Percentiles rank a stretch among this genome's conserved stretches.
phyloP scores from a whole-genome alignment of 225 moss, liverwort and hornwort genomes.

The Pseudoscleropodium purum region DNA sequence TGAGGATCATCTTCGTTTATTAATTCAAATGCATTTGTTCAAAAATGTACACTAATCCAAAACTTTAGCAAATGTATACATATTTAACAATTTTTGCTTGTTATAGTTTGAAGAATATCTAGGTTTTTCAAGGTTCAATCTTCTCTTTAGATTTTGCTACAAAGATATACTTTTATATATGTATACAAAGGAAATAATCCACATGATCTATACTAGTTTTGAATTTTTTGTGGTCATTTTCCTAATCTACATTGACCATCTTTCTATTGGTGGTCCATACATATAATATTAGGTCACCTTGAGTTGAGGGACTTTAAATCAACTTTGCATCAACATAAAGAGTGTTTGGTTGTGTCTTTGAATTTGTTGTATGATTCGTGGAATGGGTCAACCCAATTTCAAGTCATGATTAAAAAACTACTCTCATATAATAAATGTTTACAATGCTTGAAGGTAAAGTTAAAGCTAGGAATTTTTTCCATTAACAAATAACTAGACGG shows the following conservation, averaged over 20 bases:
- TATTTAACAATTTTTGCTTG: neutral
- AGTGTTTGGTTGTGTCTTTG: accelerated
- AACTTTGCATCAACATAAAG: accelerated
- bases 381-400: accelerated
- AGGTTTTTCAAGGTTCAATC: no score
- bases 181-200: neutral
- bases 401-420: neutral
- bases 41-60: neutral
- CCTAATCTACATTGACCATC: neutral
- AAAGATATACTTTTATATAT: neutral
- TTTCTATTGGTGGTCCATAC: accelerated
- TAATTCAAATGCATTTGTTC: neutral
- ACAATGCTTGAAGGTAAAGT: neutral
- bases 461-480: neutral
- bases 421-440: accelerated
- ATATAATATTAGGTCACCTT: neutral
- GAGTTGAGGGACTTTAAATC: accelerated
- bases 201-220: neutral
- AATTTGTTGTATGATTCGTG: accelerated
- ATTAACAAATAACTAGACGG: accelerated
- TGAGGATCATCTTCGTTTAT: neutral
- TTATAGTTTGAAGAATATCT: neutral
- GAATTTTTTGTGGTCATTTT: neutral
- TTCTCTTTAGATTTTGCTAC: neutral
- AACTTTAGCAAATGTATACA: neutral